These are phyloP conservation scores for Spongospora subterranea DNA, from an alignment of 208 protist genomes.

Conservation along the genomic window DNA sequence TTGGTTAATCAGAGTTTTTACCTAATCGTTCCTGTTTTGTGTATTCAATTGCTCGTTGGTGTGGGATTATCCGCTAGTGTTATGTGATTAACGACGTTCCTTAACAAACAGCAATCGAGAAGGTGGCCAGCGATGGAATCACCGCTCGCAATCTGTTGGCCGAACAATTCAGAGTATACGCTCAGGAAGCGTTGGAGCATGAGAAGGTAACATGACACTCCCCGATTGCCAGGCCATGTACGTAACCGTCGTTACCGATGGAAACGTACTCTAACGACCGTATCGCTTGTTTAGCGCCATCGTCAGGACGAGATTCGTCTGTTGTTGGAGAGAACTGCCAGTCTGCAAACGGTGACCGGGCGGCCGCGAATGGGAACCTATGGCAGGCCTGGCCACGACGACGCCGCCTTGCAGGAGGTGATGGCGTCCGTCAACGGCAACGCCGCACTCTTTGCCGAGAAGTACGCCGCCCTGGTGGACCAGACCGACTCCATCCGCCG, in stretches of 20 bases:
- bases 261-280: neutral
- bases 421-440: neutral
- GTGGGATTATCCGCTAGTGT: too few relatives aligned
- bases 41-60: too few relatives aligned
- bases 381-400: neutral
- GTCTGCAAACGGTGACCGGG: neutral
- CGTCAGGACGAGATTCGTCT: neutral
- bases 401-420: neutral
- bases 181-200: too few relatives aligned
- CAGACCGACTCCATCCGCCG: neutral
- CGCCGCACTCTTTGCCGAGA: neutral
- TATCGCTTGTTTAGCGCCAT: neutral
- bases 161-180: too few relatives aligned
- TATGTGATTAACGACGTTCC: too few relatives aligned
- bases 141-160: too few relatives aligned
- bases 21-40: too few relatives aligned
- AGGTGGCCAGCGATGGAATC: too few relatives aligned
- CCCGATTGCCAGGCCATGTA: too few relatives aligned
- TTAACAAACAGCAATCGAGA: too few relatives aligned
- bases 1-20: neutral
- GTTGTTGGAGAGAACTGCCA: neutral
- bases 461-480: neutral
- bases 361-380: neutral
- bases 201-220: too few relatives aligned
- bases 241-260: too few relatives aligned